Evolutionary conservation across 1,284 basidiomycete genomes (phyloP), one percentile per base, ranked within the genome.

Genomic region (Neonothopanus nambi): DNA sequence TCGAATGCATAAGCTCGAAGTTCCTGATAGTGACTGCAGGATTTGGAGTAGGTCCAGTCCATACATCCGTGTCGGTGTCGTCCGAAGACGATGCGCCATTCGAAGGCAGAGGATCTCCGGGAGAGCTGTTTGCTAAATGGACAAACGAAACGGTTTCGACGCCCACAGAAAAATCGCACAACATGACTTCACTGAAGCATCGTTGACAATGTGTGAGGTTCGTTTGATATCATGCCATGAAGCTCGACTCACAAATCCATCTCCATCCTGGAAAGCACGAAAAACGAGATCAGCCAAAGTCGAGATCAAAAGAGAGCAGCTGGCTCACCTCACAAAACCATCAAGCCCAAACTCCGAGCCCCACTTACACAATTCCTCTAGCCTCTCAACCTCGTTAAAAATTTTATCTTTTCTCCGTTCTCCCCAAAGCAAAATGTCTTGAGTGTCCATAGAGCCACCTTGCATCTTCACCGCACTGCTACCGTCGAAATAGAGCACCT

Each of bases 161-260:
- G 1, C 76, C 75, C 6, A 66, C 59, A 3, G 66, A 69, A 55
- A 81, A 73, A 59, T 80, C 65, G 57, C 80, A 82, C 3, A 79
- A 60, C 76, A 82, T 79, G 23, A 78, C 67, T 62, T 82, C 80
- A 50, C 80, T 82, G 51, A 15, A 17, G 28, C 26, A 20, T 33
- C 54, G 28, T 35, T 51, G 11, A 7, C n/a, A n/a, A n/a, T n/a
- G n/a, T n/a, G 21, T 12, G 1, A 17, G 0, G 8, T 5, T 13
- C 13, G 30, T 5, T 4, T 11, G 9, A 9, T 8, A 13, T 9
- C 11, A 20, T 13, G 15, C 3, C n/a, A 38, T 28, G 17, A 30
- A 37, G 15, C 30, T 33, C 8, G 30, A 61, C 75, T 61, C 57
- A 80, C 78, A 79, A 80, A 56, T 72, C 66, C 67, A 76, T 71